phyloP scores from a whole-genome alignment of 164 flowering plant species.

The Stephania japonica region DNA sequence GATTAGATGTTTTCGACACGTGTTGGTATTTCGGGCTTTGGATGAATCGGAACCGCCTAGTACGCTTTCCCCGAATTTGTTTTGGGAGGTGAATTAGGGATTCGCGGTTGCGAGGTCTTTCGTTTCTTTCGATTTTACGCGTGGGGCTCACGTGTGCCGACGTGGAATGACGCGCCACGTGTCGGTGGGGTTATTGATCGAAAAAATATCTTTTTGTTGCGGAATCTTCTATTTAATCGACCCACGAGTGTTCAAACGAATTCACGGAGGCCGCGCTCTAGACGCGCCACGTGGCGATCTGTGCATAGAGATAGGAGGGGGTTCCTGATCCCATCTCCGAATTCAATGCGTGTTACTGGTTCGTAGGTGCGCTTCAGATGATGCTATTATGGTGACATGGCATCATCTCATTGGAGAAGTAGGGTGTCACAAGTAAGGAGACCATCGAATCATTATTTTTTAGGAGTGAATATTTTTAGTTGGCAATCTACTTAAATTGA shows the following conservation, averaged over 20 bases:
- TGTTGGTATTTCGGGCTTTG: neutral
- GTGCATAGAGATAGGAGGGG: neutral
- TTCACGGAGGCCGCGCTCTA: neutral
- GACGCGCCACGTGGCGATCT: neutral
- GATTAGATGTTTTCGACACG: conserved; percentile 2
- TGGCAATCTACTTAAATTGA: too few species aligned
- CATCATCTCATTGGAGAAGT: too few species aligned
- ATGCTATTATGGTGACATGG: too few species aligned
- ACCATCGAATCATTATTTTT: too few species aligned
- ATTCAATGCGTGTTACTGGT: neutral
- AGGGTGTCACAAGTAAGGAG: too few species aligned
- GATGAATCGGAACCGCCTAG: neutral
- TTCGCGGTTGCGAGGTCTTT: neutral
- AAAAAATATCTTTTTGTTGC: neutral
- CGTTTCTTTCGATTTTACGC: neutral
- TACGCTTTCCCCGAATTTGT: neutral
- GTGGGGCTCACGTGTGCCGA: neutral
- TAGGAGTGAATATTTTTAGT: too few species aligned
- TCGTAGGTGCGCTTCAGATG: neutral
- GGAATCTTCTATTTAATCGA: neutral
- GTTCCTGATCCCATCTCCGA: too few species aligned
- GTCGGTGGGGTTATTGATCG: neutral
- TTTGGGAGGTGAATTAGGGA: neutral
- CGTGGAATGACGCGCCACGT: neutral
- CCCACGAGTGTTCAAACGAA: neutral